Conservation (phyloP, 148 eudicot genomes). For the Fallopia convolvulus region DNA sequence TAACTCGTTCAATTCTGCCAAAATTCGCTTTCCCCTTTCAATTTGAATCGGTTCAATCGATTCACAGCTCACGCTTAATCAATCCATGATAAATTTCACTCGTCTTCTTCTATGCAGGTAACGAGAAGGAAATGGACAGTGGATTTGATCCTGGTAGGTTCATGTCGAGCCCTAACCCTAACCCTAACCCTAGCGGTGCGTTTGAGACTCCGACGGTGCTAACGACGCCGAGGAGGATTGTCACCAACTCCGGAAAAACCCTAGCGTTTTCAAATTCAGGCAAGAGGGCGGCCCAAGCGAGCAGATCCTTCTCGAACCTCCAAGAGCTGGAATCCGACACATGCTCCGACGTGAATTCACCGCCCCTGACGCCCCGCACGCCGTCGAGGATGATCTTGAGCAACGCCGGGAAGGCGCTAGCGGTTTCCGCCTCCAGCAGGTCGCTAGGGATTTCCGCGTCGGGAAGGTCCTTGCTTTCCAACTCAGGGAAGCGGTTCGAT, state of each 20-base stretch:
- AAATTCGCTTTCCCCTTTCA: not conserved
- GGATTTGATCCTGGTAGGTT: not conserved
- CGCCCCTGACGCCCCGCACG: not conserved
- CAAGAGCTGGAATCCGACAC: not conserved
- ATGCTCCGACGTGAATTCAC: slow-evolving; percentile 2
- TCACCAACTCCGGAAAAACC: slow-evolving; percentile 10
- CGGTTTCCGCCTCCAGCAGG: slow-evolving; percentile 29
- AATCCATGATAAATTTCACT: not conserved
- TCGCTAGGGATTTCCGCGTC: slow-evolving; percentile 19
- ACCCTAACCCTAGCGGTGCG: not conserved
- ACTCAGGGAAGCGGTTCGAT: slow-evolving; percentile 39
- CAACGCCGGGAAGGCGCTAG: slow-evolving; percentile 21
- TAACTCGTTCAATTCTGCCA: not conserved
- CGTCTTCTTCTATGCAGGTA: not conserved
- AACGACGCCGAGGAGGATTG: slow-evolving; percentile 3
- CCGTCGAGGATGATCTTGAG: slow-evolving; percentile 7
- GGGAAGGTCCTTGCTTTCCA: slow-evolving; percentile 11
- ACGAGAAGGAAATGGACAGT: slow-evolving; percentile 12
- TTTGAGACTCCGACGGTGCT: not conserved
- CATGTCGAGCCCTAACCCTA: slow-evolving; percentile 3
- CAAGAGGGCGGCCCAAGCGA: not conserved
- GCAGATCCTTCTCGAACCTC: slow-evolving; percentile 6
- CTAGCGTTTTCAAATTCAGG: slow-evolving; percentile 1
- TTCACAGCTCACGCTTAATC: not conserved
- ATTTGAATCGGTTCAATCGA: not conserved